phyloP scores from a whole-genome alignment of 1,284 basidiomycete genomes.

The Cutaneotrichosporon cavernicola region DNA sequence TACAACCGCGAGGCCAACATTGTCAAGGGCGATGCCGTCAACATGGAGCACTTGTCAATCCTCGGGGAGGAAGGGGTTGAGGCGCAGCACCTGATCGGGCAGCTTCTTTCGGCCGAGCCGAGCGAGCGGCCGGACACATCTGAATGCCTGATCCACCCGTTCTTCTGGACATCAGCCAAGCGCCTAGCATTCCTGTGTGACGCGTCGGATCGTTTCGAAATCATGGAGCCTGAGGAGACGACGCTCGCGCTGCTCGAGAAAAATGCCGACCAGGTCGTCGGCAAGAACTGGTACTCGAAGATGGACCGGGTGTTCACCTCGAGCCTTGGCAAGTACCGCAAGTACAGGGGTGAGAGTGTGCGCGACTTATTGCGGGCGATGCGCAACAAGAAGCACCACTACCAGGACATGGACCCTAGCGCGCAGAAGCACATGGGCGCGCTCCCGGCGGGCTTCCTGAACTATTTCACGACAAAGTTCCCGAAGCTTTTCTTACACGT shows the following conservation, averaged over 20 bases:
- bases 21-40: constrained; percentile 68
- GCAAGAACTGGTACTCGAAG: constrained; percentile 78
- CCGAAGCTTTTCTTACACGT: constrained; percentile 90
- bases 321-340: constrained; percentile 92
- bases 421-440: constrained; percentile 82
- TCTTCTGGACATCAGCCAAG: constrained; percentile 89
- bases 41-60: constrained; percentile 66
- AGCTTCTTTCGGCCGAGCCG: constrained; percentile 74
- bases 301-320: constrained; percentile 88
- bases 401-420: constrained; percentile 81
- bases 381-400: constrained; percentile 99
- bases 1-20: constrained; percentile 92
- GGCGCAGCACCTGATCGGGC: constrained; percentile 71
- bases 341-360: constrained; percentile 87
- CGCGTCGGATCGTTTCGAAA: constrained; percentile 95
- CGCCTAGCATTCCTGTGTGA: constrained; percentile 92
- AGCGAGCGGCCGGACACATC: constrained; percentile 79
- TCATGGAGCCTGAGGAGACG: constrained; percentile 86
- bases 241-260: constrained; percentile 74
- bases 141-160: constrained; percentile 83
- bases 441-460: constrained; percentile 87
- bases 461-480: constrained; percentile 90
- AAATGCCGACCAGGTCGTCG: constrained; percentile 67
- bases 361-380: constrained; percentile 89
- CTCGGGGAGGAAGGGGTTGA: constrained; percentile 90